phyloP scores from a whole-genome alignment of 202 grass and related monocot genomes.

The Setaria viridis region DNA sequence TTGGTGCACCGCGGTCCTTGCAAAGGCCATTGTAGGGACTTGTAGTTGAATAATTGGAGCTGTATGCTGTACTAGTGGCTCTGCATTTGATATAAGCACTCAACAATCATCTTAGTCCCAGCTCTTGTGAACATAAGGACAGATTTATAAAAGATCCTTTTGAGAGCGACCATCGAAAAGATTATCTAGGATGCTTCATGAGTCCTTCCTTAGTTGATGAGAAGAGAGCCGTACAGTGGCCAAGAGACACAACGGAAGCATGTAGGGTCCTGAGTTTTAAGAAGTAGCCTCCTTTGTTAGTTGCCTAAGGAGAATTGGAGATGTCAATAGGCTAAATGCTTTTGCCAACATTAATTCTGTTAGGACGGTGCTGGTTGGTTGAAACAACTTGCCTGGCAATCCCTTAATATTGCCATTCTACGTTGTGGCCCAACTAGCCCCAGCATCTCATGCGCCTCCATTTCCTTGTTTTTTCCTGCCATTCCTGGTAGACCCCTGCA shows the following conservation, averaged over 20 bases:
- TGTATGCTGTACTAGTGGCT: neutral
- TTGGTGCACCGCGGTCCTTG: slow-evolving; percentile 33
- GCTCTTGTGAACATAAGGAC: slow-evolving; percentile 12
- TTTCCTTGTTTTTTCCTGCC: slow-evolving; percentile 44
- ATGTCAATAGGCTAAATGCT: slow-evolving; percentile 30
- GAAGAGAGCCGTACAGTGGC: neutral
- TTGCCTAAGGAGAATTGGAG: slow-evolving; percentile 9
- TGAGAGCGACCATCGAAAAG: slow-evolving; percentile 8
- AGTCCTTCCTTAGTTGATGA: slow-evolving; percentile 36
- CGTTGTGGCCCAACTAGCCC: neutral
- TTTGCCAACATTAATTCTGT: slow-evolving; percentile 33
- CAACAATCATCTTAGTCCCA: slow-evolving; percentile 1
- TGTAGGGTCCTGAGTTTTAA: slow-evolving; percentile 43
- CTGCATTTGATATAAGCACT: neutral
- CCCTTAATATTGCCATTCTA: slow-evolving; percentile 3
- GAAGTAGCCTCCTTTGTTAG: slow-evolving; percentile 41
- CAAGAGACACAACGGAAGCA: slow-evolving; percentile 32
- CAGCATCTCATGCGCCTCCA: neutral
- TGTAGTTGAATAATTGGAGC: slow-evolving; percentile 29
- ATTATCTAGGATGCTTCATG: slow-evolving; percentile 39
- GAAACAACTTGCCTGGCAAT: slow-evolving; percentile 24
- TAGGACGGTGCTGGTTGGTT: slow-evolving; percentile 40
- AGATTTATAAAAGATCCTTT: slow-evolving; percentile 35
- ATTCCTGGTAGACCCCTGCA: slow-evolving; percentile 16
- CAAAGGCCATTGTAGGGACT: neutral